Conservation (phyloP, 176 grass and related monocot species). For the Lolium perenne region DNA sequence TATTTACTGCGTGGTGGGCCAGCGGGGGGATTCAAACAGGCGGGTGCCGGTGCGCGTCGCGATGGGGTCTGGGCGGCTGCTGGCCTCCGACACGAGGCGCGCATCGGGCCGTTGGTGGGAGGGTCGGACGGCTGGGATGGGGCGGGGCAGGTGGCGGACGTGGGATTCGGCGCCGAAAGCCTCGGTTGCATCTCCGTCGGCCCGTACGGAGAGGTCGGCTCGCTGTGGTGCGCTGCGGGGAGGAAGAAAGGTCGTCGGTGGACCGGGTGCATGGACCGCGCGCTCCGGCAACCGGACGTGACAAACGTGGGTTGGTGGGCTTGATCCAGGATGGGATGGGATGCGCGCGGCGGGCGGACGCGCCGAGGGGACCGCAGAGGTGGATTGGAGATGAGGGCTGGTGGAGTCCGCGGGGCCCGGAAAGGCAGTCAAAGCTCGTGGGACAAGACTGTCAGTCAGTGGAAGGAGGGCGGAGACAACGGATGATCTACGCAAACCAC, state of each 20-base stretch:
- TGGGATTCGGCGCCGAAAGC: constrained; percentile 59
- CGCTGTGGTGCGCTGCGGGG: not conserved
- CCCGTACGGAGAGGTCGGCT: constrained; percentile 47
- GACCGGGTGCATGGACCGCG: not conserved
- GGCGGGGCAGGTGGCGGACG: constrained; percentile 37
- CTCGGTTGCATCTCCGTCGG: constrained; percentile 51
- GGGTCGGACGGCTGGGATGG: not conserved
- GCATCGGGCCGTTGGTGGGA: not conserved
- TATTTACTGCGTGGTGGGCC: constrained; percentile 43
- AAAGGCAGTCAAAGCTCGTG: constrained; percentile 46
- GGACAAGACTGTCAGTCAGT: not conserved
- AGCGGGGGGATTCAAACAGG: constrained; percentile 48
- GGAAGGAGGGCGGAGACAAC: too few relatives aligned
- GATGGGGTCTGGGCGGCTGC: constrained; percentile 35
- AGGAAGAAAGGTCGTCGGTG: constrained; percentile 48
- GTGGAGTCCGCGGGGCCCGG: constrained; percentile 44
- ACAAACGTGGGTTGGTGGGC: constrained; percentile 36
- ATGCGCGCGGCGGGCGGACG: constrained; percentile 29
- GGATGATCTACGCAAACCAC: too few relatives aligned
- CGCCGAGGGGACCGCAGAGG: constrained; percentile 38
- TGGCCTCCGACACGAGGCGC: not conserved
- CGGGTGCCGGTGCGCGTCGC: constrained; percentile 49
- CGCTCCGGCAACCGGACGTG: not conserved
- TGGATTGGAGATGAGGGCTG: constrained; percentile 49
- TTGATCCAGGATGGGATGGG: constrained; percentile 22